These are phyloP conservation scores for Tylopilus vinaceipallidus DNA, from an alignment of 768 basidiomycete genomes.

Conservation along the genomic window DNA sequence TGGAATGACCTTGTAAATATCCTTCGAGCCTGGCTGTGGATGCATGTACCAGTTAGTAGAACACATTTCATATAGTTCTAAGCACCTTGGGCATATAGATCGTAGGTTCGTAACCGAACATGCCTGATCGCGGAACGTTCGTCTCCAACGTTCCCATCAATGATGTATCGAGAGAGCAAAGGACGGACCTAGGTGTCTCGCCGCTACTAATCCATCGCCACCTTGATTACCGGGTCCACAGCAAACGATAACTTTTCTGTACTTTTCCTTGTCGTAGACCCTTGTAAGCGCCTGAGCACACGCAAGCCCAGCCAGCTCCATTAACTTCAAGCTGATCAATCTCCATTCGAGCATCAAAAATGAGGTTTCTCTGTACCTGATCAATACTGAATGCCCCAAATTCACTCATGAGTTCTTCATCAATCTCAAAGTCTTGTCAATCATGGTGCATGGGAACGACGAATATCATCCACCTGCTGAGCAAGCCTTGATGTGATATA, in stretches of 20 bases:
- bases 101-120: conserved; percentile 89
- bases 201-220: conserved; percentile 96
- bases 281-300: conserved; percentile 86
- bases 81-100: conserved; percentile 92
- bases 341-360: not conserved
- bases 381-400: conserved; percentile 94
- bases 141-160: not conserved
- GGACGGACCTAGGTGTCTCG: conserved; percentile 79
- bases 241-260: conserved; percentile 84
- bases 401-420: conserved; percentile 88
- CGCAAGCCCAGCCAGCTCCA: conserved; percentile 94
- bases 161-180: not conserved
- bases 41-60: too few relatives aligned
- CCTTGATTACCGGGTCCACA: conserved; percentile 98
- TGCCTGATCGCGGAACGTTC: conserved; percentile 45
- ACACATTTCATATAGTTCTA: not conserved
- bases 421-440: conserved; percentile 56
- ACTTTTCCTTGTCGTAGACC: conserved; percentile 66
- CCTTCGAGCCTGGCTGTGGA: conserved; percentile 91
- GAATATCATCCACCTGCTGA: conserved; percentile 54
- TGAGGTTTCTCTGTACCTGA: conserved; percentile 50
- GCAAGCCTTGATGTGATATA: conserved; percentile 72
- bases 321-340: conserved; percentile 52
- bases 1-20: conserved; percentile 73
- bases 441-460: not conserved